phyloP scores from a whole-genome alignment of 345 rosid genomes.

The Eucalyptus sp. region DNA sequence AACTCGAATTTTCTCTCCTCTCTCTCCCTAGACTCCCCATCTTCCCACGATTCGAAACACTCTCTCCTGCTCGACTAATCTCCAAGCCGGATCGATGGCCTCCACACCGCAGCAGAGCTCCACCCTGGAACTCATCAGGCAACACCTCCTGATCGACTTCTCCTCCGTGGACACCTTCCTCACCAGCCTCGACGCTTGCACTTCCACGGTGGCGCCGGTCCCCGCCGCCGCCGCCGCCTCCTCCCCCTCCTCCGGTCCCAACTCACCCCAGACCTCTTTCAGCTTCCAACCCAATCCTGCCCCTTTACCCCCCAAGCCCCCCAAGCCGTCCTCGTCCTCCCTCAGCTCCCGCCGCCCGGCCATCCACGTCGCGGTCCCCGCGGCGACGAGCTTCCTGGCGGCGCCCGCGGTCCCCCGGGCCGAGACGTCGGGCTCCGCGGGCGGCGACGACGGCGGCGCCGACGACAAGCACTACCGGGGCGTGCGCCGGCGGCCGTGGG shows the following conservation, averaged over 20 bases:
- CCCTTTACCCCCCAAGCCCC: not conserved
- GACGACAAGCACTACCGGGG: constrained; percentile 68
- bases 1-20: not conserved
- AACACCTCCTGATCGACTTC: constrained; percentile 52
- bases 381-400: not conserved
- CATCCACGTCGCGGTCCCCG: constrained; percentile 34
- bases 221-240: not conserved
- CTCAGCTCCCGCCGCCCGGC: constrained; percentile 61
- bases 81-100: not conserved
- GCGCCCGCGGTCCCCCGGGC: not conserved
- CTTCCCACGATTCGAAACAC: not conserved
- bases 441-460: too few species aligned
- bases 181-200: not conserved
- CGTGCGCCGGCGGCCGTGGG: constrained; percentile 85
- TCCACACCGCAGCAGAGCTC: not conserved
- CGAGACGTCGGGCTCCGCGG: not conserved
- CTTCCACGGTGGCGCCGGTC: not conserved
- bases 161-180: constrained; percentile 21
- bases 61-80: not conserved
- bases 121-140: constrained; percentile 44
- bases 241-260: not conserved
- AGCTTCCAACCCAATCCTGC: not conserved
- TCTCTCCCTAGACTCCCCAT: not conserved
- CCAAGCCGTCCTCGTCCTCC: constrained; percentile 9
- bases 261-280: not conserved